Evolutionary conservation across 768 basidiomycete genomes (phyloP).

Genomic region (Auriscalpium microsporum): DNA sequence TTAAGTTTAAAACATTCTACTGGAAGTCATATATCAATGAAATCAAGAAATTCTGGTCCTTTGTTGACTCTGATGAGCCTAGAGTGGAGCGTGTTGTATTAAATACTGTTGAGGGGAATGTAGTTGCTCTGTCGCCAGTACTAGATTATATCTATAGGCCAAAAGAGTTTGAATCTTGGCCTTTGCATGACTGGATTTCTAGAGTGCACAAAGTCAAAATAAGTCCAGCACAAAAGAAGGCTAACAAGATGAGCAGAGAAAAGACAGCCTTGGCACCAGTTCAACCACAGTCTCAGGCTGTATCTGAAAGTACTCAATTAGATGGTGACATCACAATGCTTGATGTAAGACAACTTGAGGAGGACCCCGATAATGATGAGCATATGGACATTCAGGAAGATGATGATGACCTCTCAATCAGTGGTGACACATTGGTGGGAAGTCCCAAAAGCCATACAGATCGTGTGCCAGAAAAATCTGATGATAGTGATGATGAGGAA

Average conservation of each 20-base stretch:
- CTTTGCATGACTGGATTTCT: conserved; percentile 22
- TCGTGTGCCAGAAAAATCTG: neutral
- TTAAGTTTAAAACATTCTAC: conserved; percentile 25
- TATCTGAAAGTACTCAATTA: neutral
- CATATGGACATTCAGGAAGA: too few relatives aligned
- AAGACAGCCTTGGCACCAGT: too few relatives aligned
- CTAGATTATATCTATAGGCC: conserved; percentile 28
- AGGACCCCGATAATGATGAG: too few relatives aligned
- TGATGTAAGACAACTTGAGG: too few relatives aligned
- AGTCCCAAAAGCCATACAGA: neutral
- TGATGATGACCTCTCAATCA: neutral
- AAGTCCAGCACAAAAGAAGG: neutral
- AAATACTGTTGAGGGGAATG: conserved; percentile 11
- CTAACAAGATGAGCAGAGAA: neutral
- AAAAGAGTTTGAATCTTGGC: conserved; percentile 10
- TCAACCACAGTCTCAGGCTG: too few relatives aligned
- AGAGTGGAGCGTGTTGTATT: conserved; percentile 8
- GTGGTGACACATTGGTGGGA: too few relatives aligned
- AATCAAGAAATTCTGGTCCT: conserved; percentile 13
- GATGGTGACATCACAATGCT: neutral
- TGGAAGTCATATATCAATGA: conserved; percentile 27
- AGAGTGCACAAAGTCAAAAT: neutral
- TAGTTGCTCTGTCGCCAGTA: conserved; percentile 17
- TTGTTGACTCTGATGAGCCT: neutral
- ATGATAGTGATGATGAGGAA: neutral